Conservation (phyloP, 31 red algal species). For the Odonthalia washingtoniensis region DNA sequence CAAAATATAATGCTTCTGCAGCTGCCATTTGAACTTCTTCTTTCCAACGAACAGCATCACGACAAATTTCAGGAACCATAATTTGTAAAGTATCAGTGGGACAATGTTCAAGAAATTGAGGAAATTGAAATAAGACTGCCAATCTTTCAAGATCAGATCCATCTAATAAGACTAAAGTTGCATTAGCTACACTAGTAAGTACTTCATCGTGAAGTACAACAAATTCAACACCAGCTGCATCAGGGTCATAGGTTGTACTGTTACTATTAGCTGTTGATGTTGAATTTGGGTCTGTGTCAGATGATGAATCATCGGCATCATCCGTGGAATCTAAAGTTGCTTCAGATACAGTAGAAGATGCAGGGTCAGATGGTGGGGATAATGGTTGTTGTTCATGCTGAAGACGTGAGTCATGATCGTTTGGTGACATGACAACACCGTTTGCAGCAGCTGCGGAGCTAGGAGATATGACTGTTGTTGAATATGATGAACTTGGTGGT, state of each 20-base stretch:
- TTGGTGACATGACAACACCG: no score
- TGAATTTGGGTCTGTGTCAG: slow-evolving; percentile 17
- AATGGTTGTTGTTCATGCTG: no score
- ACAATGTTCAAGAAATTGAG: slow-evolving; percentile 93
- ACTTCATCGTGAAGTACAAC: slow-evolving; percentile 90
- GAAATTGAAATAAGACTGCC: slow-evolving; percentile 89
- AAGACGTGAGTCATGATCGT: no score
- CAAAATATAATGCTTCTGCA: slow-evolving; percentile 91
- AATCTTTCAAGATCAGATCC: slow-evolving; percentile 86
- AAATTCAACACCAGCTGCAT: slow-evolving; percentile 74
- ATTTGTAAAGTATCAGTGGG: slow-evolving; percentile 83
- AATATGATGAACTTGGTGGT: no score
- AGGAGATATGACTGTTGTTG: no score
- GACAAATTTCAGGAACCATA: slow-evolving; percentile 91
- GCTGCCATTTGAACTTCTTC: slow-evolving; percentile 88
- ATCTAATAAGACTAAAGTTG: slow-evolving; percentile 82
- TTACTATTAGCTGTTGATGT: slow-evolving; percentile 1
- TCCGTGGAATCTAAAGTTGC: no score
- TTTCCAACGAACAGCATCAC: slow-evolving; percentile 80
- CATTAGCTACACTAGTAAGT: slow-evolving; percentile 85
- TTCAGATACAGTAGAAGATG: no score
- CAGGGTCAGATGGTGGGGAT: no score
- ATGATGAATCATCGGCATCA: slow-evolving; percentile 1
- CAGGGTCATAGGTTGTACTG: slow-evolving; percentile 55
- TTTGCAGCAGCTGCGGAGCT: no score